Percentiles rank a stretch among this genome's conserved stretches.
These are phyloP conservation scores for Cutaneotrichosporon cutaneum DNA, from an alignment of 1,284 basidiomycete species.

Conservation along the genomic window DNA sequence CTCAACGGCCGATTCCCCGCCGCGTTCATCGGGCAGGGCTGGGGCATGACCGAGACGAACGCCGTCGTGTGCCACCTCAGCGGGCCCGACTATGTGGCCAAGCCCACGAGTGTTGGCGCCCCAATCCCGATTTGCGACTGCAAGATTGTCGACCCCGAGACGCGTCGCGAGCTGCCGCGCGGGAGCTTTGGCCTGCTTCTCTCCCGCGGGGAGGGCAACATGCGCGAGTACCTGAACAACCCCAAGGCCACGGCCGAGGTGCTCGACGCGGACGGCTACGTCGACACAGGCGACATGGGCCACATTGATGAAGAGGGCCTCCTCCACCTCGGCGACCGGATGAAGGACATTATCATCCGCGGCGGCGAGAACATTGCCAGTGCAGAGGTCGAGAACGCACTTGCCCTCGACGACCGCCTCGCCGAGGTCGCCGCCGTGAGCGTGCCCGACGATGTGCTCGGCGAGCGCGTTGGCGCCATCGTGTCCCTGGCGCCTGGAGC, in stretches of 20 bases:
- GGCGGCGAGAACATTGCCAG: constrained; percentile 48
- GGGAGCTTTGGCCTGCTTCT: constrained; percentile 38
- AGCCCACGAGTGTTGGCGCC: constrained; percentile 28
- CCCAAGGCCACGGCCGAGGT: constrained; percentile 20
- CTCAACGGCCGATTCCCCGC: constrained; percentile 40
- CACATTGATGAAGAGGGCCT: constrained; percentile 42
- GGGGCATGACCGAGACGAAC: constrained; percentile 49
- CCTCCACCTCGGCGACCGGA: constrained; percentile 43
- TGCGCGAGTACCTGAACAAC: constrained; percentile 35
- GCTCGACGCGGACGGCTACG: constrained; percentile 36
- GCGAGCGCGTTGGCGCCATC: constrained; percentile 44
- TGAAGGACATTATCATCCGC: constrained; percentile 47
- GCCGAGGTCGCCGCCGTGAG: constrained; percentile 42
- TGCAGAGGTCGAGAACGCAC: constrained; percentile 45
- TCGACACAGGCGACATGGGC: constrained; percentile 46
- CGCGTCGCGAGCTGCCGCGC: constrained; percentile 23
- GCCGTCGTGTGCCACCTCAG: constrained; percentile 40
- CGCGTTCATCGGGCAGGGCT: constrained; percentile 34
- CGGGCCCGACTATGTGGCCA: constrained; percentile 40
- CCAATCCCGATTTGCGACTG: constrained; percentile 41
- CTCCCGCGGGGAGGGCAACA: constrained; percentile 43
- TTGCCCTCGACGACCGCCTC: constrained; percentile 37
- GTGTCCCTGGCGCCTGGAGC: constrained; percentile 31
- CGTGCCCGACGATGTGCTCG: constrained; percentile 39
- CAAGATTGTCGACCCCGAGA: constrained; percentile 41